Percentiles rank a stretch among this genome's conserved stretches.
Conservation (phyloP, 306 rosid species). For the Casuarina equisetifolia region DNA sequence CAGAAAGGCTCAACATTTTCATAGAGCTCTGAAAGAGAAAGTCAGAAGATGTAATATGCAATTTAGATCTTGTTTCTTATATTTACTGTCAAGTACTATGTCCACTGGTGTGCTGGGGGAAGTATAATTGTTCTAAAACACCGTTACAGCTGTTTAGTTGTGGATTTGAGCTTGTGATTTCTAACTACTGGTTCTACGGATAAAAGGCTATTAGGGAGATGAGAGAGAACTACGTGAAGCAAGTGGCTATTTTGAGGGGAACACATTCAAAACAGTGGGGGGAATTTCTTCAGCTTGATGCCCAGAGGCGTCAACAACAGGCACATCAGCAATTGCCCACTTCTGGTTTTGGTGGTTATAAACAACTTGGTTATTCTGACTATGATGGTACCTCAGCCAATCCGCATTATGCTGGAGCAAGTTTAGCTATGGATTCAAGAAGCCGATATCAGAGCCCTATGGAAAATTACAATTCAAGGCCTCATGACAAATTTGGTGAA, state of each 20-base stretch:
- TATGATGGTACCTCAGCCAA: slow-evolving; percentile 60
- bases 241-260: slow-evolving; percentile 64
- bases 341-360: slow-evolving; percentile 70
- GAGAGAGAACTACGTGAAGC: slow-evolving; percentile 80
- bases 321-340: slow-evolving; percentile 59
- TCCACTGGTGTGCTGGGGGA: slow-evolving; percentile 9
- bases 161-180: slow-evolving; percentile 31
- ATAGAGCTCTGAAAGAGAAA: slow-evolving; percentile 1
- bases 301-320: slow-evolving; percentile 78
- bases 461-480: slow-evolving; percentile 69
- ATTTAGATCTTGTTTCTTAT: slow-evolving; percentile 1
- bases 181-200: slow-evolving; percentile 29
- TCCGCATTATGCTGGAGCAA: slow-evolving; percentile 59
- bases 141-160: slow-evolving; percentile 8
- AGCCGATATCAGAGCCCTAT: slow-evolving; percentile 63
- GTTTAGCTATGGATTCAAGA: slow-evolving; percentile 65
- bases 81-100: neutral
- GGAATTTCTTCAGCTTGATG: slow-evolving; percentile 77
- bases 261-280: slow-evolving; percentile 84
- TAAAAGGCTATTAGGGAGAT: slow-evolving; percentile 77
- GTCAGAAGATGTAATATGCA: neutral
- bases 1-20: neutral
- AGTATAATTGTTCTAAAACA: slow-evolving; percentile 1
- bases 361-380: slow-evolving; percentile 63
- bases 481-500: slow-evolving; percentile 75